phyloP scores from a whole-genome alignment of 2,329 filamentous ascomycete genomes.

The Fusarium palustre region DNA sequence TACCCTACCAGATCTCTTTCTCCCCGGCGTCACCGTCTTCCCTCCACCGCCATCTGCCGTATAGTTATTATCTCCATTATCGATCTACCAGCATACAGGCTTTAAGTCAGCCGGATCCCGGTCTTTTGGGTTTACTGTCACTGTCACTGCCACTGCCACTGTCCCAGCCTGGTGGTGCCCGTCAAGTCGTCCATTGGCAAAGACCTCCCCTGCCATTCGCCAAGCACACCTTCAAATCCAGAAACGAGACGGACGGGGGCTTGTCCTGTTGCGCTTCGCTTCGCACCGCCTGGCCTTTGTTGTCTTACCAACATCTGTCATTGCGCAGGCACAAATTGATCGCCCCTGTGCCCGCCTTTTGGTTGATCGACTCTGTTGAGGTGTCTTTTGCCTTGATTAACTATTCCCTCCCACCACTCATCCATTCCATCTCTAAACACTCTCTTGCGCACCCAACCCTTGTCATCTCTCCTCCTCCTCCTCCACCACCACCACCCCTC shows the following conservation, averaged over 20 bases:
- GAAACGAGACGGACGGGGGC: conserved; percentile 28
- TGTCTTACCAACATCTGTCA: conserved; percentile 37
- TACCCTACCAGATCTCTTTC: conserved; percentile 18
- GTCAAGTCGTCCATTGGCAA: conserved; percentile 26
- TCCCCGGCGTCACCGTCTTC: conserved; percentile 30
- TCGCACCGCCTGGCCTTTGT: conserved; percentile 28
- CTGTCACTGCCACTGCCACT: conserved; percentile 4
- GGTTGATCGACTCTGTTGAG: conserved; percentile 26
- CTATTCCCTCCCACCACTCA: neutral
- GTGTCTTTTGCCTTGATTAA: conserved; percentile 14
- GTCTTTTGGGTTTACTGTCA: conserved; percentile 27
- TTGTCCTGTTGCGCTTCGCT: conserved; percentile 20
- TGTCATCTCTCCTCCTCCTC: neutral
- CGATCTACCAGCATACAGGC: conserved; percentile 31
- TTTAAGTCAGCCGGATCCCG: conserved; percentile 14
- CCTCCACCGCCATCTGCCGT: conserved; percentile 37
- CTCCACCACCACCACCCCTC: conserved; percentile 1
- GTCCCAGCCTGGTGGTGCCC: conserved; percentile 41
- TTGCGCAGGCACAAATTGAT: conserved; percentile 30
- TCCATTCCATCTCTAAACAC: neutral
- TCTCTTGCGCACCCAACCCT: conserved; percentile 9
- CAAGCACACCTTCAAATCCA: conserved; percentile 34
- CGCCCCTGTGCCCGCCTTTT: conserved; percentile 30
- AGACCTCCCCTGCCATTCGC: conserved; percentile 29
- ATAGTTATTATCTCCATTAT: conserved; percentile 16